Evolutionary conservation across 2,329 filamentous ascomycete species (phyloP).

Genomic region (Rhynchosporium secalis): DNA sequence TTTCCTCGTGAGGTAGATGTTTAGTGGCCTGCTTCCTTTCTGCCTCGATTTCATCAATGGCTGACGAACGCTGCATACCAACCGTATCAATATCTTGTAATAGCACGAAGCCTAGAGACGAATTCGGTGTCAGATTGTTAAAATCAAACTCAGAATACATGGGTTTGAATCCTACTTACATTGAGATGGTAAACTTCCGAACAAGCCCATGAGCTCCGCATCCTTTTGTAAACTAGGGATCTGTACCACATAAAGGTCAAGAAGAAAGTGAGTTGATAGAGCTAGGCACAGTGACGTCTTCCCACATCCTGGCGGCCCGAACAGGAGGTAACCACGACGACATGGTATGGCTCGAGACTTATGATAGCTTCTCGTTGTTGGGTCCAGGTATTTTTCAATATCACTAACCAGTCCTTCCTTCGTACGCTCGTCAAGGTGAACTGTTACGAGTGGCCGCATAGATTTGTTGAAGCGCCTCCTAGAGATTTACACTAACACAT

Average conservation of each 20-base stretch:
- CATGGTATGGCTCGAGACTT: conserved; percentile 72
- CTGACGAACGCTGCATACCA: conserved; percentile 41
- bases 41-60: conserved; percentile 17
- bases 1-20: conserved; percentile 16
- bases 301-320: conserved; percentile 73
- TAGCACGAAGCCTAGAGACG: conserved; percentile 45
- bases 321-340: conserved; percentile 72
- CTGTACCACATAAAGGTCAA: conserved; percentile 53
- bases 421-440: conserved; percentile 49
- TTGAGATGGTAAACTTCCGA: conserved; percentile 49
- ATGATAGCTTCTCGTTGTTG: conserved; percentile 79
- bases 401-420: conserved; percentile 50
- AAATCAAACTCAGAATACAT: neutral
- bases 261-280: conserved; percentile 65
- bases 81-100: conserved; percentile 54
- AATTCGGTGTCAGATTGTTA: neutral
- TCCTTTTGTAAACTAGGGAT: conserved; percentile 55
- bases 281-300: conserved; percentile 94
- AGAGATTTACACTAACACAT: neutral
- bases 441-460: conserved; percentile 51
- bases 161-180: conserved; percentile 36
- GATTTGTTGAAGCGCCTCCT: conserved; percentile 51
- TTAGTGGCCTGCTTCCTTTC: conserved; percentile 25
- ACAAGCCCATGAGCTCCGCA: conserved; percentile 49
- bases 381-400: conserved; percentile 51